A percentile compares a stretch with the other conserved stretches of the same genome.
phyloP scores from a whole-genome alignment of 2,329 filamentous ascomycete species.

The Thielaviopsis musarum region DNA sequence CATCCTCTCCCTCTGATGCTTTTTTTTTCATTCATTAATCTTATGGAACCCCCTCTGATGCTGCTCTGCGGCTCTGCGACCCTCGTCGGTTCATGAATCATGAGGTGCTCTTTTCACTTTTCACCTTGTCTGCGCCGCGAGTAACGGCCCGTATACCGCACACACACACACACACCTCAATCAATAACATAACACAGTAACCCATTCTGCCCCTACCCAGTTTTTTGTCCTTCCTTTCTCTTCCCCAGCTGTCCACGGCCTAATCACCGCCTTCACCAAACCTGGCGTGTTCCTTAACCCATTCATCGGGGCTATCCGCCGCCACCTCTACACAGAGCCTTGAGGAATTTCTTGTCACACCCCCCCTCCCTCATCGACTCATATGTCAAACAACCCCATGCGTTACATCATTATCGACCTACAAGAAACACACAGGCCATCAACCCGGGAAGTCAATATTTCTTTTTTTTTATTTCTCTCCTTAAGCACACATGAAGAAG shows the following conservation, averaged over 20 bases:
- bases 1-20: no score
- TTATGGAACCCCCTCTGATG: neutral
- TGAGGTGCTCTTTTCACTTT: neutral
- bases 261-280: no score
- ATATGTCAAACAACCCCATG: neutral
- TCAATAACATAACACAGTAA: neutral
- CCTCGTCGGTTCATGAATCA: neutral
- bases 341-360: neutral
- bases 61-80: neutral
- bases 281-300: neutral
- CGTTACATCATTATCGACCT: neutral
- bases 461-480: neutral
- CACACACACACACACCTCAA: neutral
- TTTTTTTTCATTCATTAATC: no score
- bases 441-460: neutral
- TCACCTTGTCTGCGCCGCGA: neutral
- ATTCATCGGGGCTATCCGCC: neutral
- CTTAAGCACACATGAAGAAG: neutral
- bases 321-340: neutral
- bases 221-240: no score
- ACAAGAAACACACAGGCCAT: neutral
- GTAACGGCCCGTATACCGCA: neutral
- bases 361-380: neutral
- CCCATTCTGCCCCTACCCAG: neutral
- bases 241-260: no score